A percentile compares a stretch with the other conserved stretches of the same genome.
These are phyloP conservation scores for Gremmenia infestans DNA, from an alignment of 2,329 filamentous ascomycete species.

Conservation along the genomic window DNA sequence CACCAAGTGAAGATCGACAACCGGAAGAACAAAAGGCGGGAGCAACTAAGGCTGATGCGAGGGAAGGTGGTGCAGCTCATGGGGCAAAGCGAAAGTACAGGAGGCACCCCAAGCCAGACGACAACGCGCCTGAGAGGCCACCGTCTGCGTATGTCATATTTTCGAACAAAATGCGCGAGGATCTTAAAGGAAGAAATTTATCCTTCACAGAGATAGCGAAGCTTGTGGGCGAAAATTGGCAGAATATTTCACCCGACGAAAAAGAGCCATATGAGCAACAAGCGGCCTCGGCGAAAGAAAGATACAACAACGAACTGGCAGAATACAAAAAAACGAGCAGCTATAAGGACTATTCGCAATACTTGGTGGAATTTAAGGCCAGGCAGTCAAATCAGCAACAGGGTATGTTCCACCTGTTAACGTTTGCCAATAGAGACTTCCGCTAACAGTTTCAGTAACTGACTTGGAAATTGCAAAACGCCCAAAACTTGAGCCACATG, in stretches of 20 bases:
- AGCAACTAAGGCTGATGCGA: conserved; percentile 37
- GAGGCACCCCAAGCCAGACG: conserved; percentile 74
- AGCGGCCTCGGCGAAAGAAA: conserved; percentile 69
- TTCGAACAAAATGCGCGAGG: conserved; percentile 77
- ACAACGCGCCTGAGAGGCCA: conserved; percentile 73
- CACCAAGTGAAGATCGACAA: conserved; percentile 54
- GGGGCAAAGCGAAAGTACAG: conserved; percentile 67
- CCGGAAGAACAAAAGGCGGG: conserved; percentile 50
- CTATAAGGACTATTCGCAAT: conserved; percentile 64
- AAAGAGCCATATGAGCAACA: conserved; percentile 70
- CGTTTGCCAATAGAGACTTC: neutral
- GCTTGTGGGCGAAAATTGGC: conserved; percentile 77
- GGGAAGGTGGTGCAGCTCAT: conserved; percentile 40
- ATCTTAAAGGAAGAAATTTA: conserved; percentile 68
- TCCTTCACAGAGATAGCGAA: conserved; percentile 83
- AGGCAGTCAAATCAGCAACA: conserved; percentile 57
- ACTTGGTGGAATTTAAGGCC: conserved; percentile 72
- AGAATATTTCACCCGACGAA: conserved; percentile 59
- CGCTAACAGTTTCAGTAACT: conserved; percentile 3
- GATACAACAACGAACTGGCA: conserved; percentile 65
- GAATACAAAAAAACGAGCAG: conserved; percentile 74
- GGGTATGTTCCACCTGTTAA: conserved; percentile 37
- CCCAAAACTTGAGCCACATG: conserved; percentile 28
- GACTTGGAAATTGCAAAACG: conserved; percentile 28
- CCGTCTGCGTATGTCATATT: conserved; percentile 83